Conservation (phyloP, 108 stramenopile species). For the Cyclotella choctawhatcheeana region DNA sequence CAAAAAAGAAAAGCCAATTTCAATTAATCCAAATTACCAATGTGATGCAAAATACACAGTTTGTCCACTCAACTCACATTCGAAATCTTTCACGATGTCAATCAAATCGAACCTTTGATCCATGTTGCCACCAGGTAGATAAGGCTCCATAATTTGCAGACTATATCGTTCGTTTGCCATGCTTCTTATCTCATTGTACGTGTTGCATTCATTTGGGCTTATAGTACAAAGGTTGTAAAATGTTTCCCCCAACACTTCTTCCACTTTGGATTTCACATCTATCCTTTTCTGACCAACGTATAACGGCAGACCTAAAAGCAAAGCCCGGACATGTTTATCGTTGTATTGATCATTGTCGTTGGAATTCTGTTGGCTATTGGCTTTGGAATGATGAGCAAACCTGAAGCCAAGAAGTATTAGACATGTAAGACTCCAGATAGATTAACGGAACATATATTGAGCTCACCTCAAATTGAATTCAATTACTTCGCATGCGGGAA, state of each 20-base stretch:
- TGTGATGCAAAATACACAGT: no score
- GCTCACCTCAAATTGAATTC: slow-evolving; percentile 44
- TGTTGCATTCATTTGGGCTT: slow-evolving; percentile 69
- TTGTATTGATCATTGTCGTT: background rate
- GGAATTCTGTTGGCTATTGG: background rate
- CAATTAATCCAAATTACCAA: no score
- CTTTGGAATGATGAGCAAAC: slow-evolving; percentile 31
- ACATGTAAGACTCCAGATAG: background rate
- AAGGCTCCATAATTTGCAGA: slow-evolving; percentile 52
- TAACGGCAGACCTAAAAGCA: slow-evolving; percentile 24
- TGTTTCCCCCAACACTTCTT: slow-evolving; percentile 42
- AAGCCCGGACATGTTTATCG: slow-evolving; percentile 19
- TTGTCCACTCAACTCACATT: slow-evolving; percentile 29
- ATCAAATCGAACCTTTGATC: slow-evolving; percentile 69
- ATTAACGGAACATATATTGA: background rate
- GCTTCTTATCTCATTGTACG: slow-evolving; percentile 66
- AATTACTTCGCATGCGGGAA: slow-evolving; percentile 40
- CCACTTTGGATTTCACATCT: slow-evolving; percentile 46
- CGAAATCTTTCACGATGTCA: slow-evolving; percentile 66
- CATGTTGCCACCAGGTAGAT: slow-evolving; percentile 62
- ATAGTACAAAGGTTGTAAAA: slow-evolving; percentile 72
- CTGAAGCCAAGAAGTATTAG: slow-evolving; percentile 6
- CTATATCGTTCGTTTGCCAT: slow-evolving; percentile 60
- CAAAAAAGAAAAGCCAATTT: background rate
- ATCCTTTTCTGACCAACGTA: slow-evolving; percentile 32